phyloP scores from a whole-genome alignment of 768 basidiomycete genomes.

The Candolleomyces efflorescens region DNA sequence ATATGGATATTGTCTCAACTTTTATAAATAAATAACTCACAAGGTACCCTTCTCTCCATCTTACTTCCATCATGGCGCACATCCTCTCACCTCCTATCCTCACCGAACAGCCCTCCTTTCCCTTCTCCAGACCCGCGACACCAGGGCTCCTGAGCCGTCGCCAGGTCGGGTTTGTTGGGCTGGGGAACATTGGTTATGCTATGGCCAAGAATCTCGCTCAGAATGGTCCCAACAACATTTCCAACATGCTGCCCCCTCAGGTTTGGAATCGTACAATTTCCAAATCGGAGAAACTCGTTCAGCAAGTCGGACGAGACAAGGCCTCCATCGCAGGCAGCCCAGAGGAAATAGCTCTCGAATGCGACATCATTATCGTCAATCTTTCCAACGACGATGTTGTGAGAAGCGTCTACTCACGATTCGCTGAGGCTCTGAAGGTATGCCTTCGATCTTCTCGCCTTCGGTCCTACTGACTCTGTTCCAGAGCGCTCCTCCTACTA shows the following conservation, averaged over 20 bases:
- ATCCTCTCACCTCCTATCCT: not conserved
- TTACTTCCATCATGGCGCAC: conserved; percentile 1
- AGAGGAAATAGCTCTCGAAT: conserved; percentile 56
- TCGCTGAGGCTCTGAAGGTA: conserved; percentile 59
- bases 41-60: not conserved
- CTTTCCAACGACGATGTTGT: conserved; percentile 72
- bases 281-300: conserved; percentile 54
- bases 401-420: conserved; percentile 53
- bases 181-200: conserved; percentile 67
- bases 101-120: conserved; percentile 6
- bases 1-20: not conserved
- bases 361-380: conserved; percentile 75
- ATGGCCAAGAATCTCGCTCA: conserved; percentile 82
- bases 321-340: conserved; percentile 53
- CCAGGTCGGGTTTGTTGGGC: conserved; percentile 41
- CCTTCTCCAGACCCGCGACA: conserved; percentile 17
- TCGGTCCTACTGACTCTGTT: conserved; percentile 4
- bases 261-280: conserved; percentile 73
- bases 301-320: conserved; percentile 50
- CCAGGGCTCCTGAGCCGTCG: conserved; percentile 9
- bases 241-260: conserved; percentile 46
- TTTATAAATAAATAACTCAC: not conserved
- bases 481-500: conserved; percentile 39
- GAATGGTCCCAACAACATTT: conserved; percentile 33
- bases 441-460: not conserved